Base-by-base conservation (phyloP, 2,329 filamentous ascomycete species). In the Colletotrichum destructivum region DNA sequence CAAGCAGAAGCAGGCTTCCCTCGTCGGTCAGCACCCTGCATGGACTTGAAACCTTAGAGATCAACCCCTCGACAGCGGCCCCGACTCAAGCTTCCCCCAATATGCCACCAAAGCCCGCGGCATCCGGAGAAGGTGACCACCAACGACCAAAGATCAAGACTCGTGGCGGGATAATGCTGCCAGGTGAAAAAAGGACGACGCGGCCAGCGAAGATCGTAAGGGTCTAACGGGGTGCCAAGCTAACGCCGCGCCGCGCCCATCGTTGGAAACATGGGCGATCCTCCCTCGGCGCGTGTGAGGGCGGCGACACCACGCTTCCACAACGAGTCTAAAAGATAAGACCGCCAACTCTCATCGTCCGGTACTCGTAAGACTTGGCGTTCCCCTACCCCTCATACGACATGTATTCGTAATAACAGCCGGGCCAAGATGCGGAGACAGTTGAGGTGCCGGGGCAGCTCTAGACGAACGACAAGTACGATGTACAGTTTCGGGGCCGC, bases 1-100 rank as follows among this genome's bases (percentile, higher is more conserved):
- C 47, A 51, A 57, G 38, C 66, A 62, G 61, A 59, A 15, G 31
- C 44, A 38, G 35, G 42, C 66, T 66, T 47, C n/a, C 21, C 66
- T 51, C 38, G 59, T 54, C 63, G 51, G 69, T 16, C 64, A 52
- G 65, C 59, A 66, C 40, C 65, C 59, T 71, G 69, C 69, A 69
- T 68, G 35, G n/a, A 44, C 69, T 38, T 69, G 69, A 71, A 71
- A 71, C 69, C 31, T 57, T 44, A 9, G 38, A 71, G 46, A 52
- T 52, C 62, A 46, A 38, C 44, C 49, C 59, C 18, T 40, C 15
- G 38, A 46, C 52, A 54, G 26, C 46, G 51, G 26, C 46, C 44
- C 52, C 65, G 59, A 62, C 52, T 63, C 46, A 65, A 66, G 31
- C 31, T 42, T n/a, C 31, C 31, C 38, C 15, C 52, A 59, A 21